Conservation (phyloP, 768 basidiomycete species). For the Kwoniella bestiolae region DNA sequence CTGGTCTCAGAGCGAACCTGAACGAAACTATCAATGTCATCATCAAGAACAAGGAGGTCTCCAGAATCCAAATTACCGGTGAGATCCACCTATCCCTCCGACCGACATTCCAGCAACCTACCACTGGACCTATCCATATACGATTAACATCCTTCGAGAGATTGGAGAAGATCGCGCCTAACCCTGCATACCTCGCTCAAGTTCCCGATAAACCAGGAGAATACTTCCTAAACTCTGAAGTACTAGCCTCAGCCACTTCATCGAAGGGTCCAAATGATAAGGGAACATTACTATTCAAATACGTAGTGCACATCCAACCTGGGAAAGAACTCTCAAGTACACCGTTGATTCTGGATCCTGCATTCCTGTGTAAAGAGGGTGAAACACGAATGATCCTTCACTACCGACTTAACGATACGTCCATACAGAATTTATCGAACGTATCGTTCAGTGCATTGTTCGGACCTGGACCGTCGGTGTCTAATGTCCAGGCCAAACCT, state of each 20-base stretch:
- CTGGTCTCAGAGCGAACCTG: constrained; percentile 56
- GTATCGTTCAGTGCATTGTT: constrained; percentile 54
- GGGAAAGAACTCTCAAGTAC: constrained; percentile 41
- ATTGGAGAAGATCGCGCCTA: constrained; percentile 61
- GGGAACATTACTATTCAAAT: constrained; percentile 58
- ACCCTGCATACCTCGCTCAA: constrained; percentile 56
- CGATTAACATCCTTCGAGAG: constrained; percentile 55
- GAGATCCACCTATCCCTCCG: constrained; percentile 54
- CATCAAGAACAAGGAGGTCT: constrained; percentile 51
- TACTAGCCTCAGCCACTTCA: constrained; percentile 40
- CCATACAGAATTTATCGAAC: constrained; percentile 38
- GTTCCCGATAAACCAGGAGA: constrained; percentile 55
- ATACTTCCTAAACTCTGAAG: constrained; percentile 55
- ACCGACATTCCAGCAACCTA: background rate
- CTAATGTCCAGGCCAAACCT: constrained; percentile 60
- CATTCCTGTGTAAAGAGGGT: constrained; percentile 57
- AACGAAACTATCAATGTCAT: constrained; percentile 59
- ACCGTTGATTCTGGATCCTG: constrained; percentile 57
- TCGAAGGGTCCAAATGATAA: constrained; percentile 21
- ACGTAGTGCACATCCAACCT: constrained; percentile 56
- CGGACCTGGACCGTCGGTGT: constrained; percentile 41
- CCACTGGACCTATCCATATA: constrained; percentile 52
- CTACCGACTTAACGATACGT: constrained; percentile 48
- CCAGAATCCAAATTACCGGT: constrained; percentile 58
- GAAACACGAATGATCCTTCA: constrained; percentile 58